Conservation (phyloP, 2,329 filamentous ascomycete species). For the Cladophialophora exuberans region DNA sequence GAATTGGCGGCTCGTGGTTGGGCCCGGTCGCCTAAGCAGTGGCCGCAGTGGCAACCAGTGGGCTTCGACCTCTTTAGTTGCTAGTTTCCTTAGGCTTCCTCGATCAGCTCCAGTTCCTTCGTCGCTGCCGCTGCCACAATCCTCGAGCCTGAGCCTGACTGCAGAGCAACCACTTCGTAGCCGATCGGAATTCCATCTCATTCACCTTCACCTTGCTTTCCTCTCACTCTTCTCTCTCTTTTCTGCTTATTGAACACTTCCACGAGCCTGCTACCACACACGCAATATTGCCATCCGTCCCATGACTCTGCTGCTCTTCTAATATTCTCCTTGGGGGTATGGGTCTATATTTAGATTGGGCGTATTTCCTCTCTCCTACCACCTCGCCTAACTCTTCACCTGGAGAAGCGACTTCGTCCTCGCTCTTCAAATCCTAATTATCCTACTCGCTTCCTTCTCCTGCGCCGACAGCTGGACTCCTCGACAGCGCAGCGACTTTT, state of each 20-base stretch:
- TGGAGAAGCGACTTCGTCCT: background rate
- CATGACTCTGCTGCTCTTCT: slow-evolving; percentile 17
- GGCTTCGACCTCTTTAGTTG: background rate
- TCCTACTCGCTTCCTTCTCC: slow-evolving; percentile 1
- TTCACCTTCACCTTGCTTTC: background rate
- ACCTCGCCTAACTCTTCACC: slow-evolving; percentile 7
- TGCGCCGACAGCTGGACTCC: slow-evolving; percentile 3
- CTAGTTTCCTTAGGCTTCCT: too few relatives aligned
- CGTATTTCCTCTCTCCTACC: slow-evolving; percentile 20
- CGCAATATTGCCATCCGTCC: background rate
- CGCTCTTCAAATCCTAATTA: background rate
- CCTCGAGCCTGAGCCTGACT: too few relatives aligned
- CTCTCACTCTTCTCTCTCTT: background rate
- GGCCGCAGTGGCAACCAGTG: background rate
- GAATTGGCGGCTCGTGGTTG: background rate
- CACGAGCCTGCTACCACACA: background rate
- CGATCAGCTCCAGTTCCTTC: too few relatives aligned
- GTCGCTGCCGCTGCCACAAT: too few relatives aligned
- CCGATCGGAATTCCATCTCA: slow-evolving; percentile 1
- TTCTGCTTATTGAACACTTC: background rate
- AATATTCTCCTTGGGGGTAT: background rate
- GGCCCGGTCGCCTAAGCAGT: background rate
- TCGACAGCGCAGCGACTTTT: background rate
- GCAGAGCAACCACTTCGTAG: background rate
- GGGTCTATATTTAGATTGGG: slow-evolving; percentile 27